Evolutionary conservation across 495 filamentous ascomycete genomes (phyloP), one percentile per base, ranked within the genome.

Genomic region (Pyrenopolyporus hunteri): DNA sequence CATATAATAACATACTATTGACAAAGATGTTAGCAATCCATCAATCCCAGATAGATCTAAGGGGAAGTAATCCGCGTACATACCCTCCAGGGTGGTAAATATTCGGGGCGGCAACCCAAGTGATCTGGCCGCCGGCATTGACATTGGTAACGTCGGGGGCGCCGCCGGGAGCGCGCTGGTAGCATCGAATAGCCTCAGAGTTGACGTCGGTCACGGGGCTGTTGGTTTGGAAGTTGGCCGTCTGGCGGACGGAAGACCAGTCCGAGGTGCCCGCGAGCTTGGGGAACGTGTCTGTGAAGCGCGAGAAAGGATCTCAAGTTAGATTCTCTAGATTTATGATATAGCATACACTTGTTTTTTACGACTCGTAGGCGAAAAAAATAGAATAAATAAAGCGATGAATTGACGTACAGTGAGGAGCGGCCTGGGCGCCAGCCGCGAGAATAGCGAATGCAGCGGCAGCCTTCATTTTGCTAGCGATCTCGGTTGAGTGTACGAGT

Each of bases 151-250:
- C 76, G 4, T 73, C 67, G 0, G 73, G 68, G 13, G 73, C 74
- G 35, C 62, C 67, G 50, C 78, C 79, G 6, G 76, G 47, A 3
- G 63, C 69, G 10, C 73, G 73, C 69, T 83, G 70, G 70, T 82
- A 83, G 75, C 80, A 83, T 0, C 77, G 75, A 57, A 83, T 80
- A 11, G 74, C 74, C 1, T 72, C 67, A 11, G 73, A 78, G 28
- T 68, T 73, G 63, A 82, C 78, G 63, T 81, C 74, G 7, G 78
- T 79, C 26, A 82, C 79, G 22, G 79, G 79, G 2, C 77, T 78
- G 59, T 82, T 82, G 70, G 71, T 76, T 63, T 82, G 76, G 74
- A 72, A 80, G 72, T 83, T 83, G 44, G 67, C 66, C 7, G 76
- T 75, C 51, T 68, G 70, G 20, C 80, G 78, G 45, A 82, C 80